Evolutionary conservation across 768 basidiomycete species (phyloP).

Genomic region (Amanita phalloides): DNA sequence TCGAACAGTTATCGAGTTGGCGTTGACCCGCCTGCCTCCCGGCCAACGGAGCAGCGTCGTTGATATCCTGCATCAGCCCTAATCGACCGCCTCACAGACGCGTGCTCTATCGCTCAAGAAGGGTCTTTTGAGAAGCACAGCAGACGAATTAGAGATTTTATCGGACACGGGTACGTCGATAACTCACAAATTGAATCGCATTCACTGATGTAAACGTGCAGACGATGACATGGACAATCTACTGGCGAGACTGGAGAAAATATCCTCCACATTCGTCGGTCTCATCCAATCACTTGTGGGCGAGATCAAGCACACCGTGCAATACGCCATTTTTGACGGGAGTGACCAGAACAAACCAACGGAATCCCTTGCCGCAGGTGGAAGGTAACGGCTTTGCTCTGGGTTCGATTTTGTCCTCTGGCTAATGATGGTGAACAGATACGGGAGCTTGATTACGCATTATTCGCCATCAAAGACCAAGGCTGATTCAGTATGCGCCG

Average conservation of each 20-base stretch:
- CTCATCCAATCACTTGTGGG: conserved; percentile 40
- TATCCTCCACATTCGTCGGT: conserved; percentile 40
- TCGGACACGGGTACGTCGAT: conserved; percentile 42
- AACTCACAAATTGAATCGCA: not conserved
- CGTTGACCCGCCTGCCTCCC: conserved; percentile 50
- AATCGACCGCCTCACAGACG: conserved; percentile 58
- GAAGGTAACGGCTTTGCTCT: conserved; percentile 35
- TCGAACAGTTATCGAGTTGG: conserved; percentile 51
- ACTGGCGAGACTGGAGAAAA: conserved; percentile 44
- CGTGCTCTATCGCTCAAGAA: conserved; percentile 59
- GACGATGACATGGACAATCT: conserved; percentile 56
- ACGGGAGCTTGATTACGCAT: conserved; percentile 57
- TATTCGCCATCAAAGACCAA: conserved; percentile 48
- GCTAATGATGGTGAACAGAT: conserved; percentile 28
- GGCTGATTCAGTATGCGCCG: conserved; percentile 46
- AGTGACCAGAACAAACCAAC: conserved; percentile 46
- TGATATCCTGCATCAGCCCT: conserved; percentile 58
- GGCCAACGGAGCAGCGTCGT: conserved; percentile 44
- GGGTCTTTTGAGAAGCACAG: conserved; percentile 51
- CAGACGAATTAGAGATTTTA: conserved; percentile 68
- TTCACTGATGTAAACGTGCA: conserved; percentile 12
- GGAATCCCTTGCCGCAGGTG: conserved; percentile 74
- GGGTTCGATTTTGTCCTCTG: not conserved
- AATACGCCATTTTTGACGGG: conserved; percentile 51
- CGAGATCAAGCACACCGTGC: conserved; percentile 54